Percentiles rank a stretch among this genome's conserved stretches.
phyloP scores from a whole-genome alignment of 306 rosid genomes.

The Vigna reflexopilosa region DNA sequence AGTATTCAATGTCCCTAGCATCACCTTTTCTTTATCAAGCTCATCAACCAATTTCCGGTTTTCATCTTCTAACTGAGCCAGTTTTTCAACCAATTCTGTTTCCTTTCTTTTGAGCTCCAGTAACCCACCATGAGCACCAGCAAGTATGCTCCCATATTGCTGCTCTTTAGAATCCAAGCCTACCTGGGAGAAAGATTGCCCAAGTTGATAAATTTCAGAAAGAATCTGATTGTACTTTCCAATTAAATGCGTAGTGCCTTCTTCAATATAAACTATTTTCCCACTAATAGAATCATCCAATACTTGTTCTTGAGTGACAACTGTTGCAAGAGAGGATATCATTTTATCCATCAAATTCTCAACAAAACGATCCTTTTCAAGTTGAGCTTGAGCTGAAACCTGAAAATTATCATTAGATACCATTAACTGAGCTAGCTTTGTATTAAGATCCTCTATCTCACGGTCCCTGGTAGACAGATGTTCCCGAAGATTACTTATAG shows the following conservation, averaged over 20 bases:
- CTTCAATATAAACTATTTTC: conserved; percentile 64
- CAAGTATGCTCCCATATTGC: conserved; percentile 56
- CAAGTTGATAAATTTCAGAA: conserved; percentile 70
- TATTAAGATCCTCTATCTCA: conserved; percentile 75
- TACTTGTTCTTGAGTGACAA: conserved; percentile 58
- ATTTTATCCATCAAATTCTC: conserved; percentile 60
- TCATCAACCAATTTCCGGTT: conserved; percentile 67
- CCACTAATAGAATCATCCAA: conserved; percentile 60
- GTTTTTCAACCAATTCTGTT: conserved; percentile 56
- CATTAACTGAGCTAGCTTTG: conserved; percentile 57
- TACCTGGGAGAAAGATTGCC: conserved; percentile 58
- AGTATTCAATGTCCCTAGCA: conserved; percentile 55
- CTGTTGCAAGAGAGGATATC: conserved; percentile 61
- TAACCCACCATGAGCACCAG: conserved; percentile 64
- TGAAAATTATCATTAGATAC: conserved; percentile 54
- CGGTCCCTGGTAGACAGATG: conserved; percentile 61
- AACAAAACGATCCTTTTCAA: conserved; percentile 53
- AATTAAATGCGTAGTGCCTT: conserved; percentile 58
- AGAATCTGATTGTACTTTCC: conserved; percentile 66
- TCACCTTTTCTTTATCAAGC: conserved; percentile 63
- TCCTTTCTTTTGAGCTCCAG: conserved; percentile 75
- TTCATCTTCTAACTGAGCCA: conserved; percentile 66
- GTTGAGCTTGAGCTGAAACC: conserved; percentile 47
- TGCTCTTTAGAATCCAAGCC: conserved; percentile 52
- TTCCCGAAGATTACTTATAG: conserved; percentile 53